These are phyloP conservation scores for Aspergillus pseudoglaucus DNA, from an alignment of 2,329 filamentous ascomycete species.

Conservation along the genomic window DNA sequence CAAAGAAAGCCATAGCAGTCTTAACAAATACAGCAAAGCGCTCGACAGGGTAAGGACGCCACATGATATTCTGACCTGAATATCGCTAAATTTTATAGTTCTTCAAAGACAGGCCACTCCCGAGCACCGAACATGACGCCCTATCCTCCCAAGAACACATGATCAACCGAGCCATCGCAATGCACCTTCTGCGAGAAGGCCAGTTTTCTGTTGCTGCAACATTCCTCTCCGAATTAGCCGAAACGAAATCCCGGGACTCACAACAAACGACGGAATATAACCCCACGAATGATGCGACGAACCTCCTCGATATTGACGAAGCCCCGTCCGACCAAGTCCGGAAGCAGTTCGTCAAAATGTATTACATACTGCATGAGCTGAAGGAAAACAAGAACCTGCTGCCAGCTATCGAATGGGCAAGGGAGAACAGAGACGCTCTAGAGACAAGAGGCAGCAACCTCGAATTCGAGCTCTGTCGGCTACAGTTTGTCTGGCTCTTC, in stretches of 20 bases:
- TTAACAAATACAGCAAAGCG: constrained; percentile 77
- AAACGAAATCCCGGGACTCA: constrained; percentile 36
- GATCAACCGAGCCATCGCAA: constrained; percentile 88
- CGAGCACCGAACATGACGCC: constrained; percentile 73
- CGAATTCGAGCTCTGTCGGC: constrained; percentile 85
- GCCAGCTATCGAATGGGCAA: constrained; percentile 84
- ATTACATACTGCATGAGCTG: constrained; percentile 74
- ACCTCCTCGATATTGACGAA: constrained; percentile 48
- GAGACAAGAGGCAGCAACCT: constrained; percentile 83
- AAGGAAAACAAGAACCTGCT: constrained; percentile 64
- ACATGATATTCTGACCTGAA: neutral
- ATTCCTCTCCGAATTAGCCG: constrained; percentile 67
- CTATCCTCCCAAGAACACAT: constrained; percentile 68
- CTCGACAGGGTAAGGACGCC: constrained; percentile 62
- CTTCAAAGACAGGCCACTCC: constrained; percentile 61
- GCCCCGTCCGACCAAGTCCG: constrained; percentile 65
- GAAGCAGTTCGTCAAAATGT: constrained; percentile 80
- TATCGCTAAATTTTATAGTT: constrained; percentile 38
- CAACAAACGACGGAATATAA: constrained; percentile 22
- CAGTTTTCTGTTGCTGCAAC: constrained; percentile 82
- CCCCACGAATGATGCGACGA: constrained; percentile 33
- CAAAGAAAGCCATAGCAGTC: constrained; percentile 73
- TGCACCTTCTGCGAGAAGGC: constrained; percentile 92
- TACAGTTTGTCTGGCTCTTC: constrained; percentile 88
- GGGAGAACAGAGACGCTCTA: constrained; percentile 61